Evolutionary conservation across 306 rosid species (phyloP), one percentile per base, ranked within the genome.

Genomic region (Oxytropis ochrocephala): DNA sequence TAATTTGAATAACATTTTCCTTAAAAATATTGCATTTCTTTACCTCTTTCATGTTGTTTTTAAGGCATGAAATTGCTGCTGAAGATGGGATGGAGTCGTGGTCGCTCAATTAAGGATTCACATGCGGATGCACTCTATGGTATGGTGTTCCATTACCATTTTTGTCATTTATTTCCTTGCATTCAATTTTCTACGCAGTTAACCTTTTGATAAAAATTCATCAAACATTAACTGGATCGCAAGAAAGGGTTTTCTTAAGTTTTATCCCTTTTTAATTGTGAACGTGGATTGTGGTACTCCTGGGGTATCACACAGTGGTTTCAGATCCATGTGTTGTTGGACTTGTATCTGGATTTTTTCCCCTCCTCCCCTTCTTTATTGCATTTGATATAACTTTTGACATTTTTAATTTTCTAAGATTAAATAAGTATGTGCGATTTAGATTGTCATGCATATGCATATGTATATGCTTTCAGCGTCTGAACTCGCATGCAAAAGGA

Each of bases 51-150:
- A 32, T 73, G 17, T 64, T 73, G 32, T 75, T 64, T 60, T 82
- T 54, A 75, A 94, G 99, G 99, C 77, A 86, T 85, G 27, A 91
- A 91, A 77, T 70, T 94, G 78, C 91, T 94, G 71, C 74, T 86
- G 83, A 94, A 87, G 86, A 94, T 94, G 99, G 99, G 99, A 79
- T 94, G 99, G 99, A 91, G 84, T 35, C 97, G 81, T 16, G 97
- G 99, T 76, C 97, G 92, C 72, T 83, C 99, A 44, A 91, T 94
- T 61, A 88, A 87, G 90, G 96, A 89, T 82, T 91, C 97, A 55
- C 78, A 80, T 73, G 76, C 81, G 50, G 84, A 82, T 77, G 83
- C 84, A 19, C 84, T 83, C 60, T 85, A 86, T 14, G 89, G 99
- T 94, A 87, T 71, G 76, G 52, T 29, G 64, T 74, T 47, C 63